Percentiles rank a stretch among this genome's conserved stretches.
These are phyloP conservation scores for Debaryomyces coudertii DNA, from an alignment of 1,139 yeast species.

Conservation along the genomic window DNA sequence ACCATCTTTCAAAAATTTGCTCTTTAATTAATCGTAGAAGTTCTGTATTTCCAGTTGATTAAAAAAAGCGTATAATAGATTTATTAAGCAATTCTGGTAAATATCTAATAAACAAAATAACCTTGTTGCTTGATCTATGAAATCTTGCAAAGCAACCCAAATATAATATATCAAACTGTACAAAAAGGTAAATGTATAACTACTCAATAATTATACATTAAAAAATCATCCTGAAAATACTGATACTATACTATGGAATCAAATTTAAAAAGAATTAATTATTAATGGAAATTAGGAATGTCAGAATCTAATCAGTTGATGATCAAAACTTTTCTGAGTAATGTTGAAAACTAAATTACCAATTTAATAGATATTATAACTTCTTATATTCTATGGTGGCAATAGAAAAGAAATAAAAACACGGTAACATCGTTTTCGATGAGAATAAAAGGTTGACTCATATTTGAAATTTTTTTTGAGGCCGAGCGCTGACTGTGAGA, in stretches of 20 bases:
- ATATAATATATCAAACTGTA: conserved; percentile 6
- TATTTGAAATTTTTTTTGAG: conserved; percentile 5
- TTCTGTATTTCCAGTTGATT: conserved; percentile 15
- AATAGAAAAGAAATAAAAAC: conserved; percentile 2
- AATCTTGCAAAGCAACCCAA: conserved; percentile 3
- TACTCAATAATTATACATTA: conserved; percentile 4
- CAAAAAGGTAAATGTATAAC: conserved; percentile 4
- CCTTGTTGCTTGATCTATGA: conserved; percentile 1
- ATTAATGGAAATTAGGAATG: neutral
- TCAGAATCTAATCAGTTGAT: conserved; percentile 9
- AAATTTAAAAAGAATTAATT: conserved; percentile 2
- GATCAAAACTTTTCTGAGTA: conserved; percentile 2
- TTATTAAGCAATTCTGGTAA: neutral
- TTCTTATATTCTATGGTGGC: conserved; percentile 6
- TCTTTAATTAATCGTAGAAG: conserved; percentile 12
- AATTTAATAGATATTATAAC: conserved; percentile 1
- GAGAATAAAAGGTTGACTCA: conserved; percentile 7
- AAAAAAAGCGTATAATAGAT: conserved; percentile 3
- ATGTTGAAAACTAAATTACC: conserved; percentile 6
- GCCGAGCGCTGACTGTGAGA: conserved; percentile 4
- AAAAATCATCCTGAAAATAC: conserved; percentile 4
- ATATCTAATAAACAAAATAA: neutral
- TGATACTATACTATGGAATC: conserved; percentile 2
- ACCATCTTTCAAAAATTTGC: conserved; percentile 8
- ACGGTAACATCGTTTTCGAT: neutral